Percentiles rank a stretch among this genome's conserved stretches.
phyloP scores from a whole-genome alignment of 2,329 filamentous ascomycete genomes.

The Exophiala phaeomuriformis region DNA sequence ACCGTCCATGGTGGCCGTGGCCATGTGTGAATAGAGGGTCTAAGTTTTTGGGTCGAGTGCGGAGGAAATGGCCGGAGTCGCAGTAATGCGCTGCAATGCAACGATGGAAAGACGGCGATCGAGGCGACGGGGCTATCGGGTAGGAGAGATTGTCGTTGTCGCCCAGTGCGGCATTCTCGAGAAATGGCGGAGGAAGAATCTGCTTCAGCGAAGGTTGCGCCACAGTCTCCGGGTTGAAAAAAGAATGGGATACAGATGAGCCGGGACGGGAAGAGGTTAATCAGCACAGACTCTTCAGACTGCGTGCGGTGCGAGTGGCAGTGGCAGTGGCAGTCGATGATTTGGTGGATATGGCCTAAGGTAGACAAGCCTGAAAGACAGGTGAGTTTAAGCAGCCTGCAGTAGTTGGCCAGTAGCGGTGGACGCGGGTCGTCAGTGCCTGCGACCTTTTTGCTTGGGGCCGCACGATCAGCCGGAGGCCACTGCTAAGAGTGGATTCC shows the following conservation, averaged over 20 bases:
- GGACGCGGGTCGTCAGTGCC: neutral
- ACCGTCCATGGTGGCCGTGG: slow-evolving; percentile 42
- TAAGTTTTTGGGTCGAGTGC: neutral
- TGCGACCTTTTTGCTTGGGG: neutral
- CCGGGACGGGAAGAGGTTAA: slow-evolving; percentile 6
- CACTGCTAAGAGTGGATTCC: neutral
- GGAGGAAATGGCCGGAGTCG: slow-evolving; percentile 2
- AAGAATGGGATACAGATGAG: slow-evolving; percentile 12
- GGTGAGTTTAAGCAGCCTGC: slow-evolving; percentile 9
- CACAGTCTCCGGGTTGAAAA: slow-evolving; percentile 6
- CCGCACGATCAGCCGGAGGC: neutral
- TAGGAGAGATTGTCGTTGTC: slow-evolving; percentile 2
- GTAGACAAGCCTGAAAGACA: neutral
- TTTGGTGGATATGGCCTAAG: too few species aligned
- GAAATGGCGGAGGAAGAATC: slow-evolving; percentile 1
- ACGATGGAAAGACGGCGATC: neutral
- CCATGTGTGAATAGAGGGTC: slow-evolving; percentile 10
- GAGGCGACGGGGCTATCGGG: slow-evolving; percentile 1
- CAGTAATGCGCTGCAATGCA: neutral
- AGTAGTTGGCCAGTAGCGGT: neutral
- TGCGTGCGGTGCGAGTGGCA: neutral
- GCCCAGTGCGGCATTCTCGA: slow-evolving; percentile 5
- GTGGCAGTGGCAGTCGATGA: too few species aligned
- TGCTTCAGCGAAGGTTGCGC: slow-evolving; percentile 10
- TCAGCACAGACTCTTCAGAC: slow-evolving; percentile 1